Evolutionary conservation across 208 protist genomes (phyloP), one percentile per base, ranked within the genome.

Genomic region (Novymonas esmeraldas): DNA sequence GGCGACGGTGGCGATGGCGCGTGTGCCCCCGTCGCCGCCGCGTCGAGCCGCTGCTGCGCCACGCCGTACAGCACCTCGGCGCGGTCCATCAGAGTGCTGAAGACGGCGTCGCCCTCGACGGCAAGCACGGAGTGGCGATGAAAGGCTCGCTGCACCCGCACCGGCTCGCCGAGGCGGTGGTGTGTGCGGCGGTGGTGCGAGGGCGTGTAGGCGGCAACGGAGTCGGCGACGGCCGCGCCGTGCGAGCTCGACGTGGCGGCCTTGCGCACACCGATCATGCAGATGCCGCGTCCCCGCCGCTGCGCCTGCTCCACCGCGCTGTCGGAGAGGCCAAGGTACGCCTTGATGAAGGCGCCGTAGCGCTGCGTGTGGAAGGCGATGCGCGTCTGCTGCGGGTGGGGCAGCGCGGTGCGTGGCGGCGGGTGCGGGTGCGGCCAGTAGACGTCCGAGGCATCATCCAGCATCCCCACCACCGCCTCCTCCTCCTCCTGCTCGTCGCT

Each of bases 81-180:
- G 31, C 81, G 75, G 28, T 72, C 67, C 20, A 90, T 82, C 45
- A 95, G 57, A 50, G 79, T 76, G 33, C 64, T 61, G 73, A 95
- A 95, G n/a, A 87, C 70, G 0, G 78, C 84, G 45, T 95, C 89
- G 14, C 89, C 89, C 51, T 95, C 89, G n/a, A 95, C 87, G 24
- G 89, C 84, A 11, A 95, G 62, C 24, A 93, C 84, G 28, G 86
- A 85, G 64, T 95, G 89, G 10, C 86, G 84, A 33, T 84, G 59
- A 68, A 93, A 89, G 14, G 58, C 36, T 4, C 81, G 72, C 28
- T 68, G 68, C 24, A 78, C 70, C 11, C 68, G 67, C 58, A 92
- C 78, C 4, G 68, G 44, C 7, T 73, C 22, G 56, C 42, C 31
- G 45, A 64, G 14, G 31, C 20, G n/a, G 13, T 59, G 10, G 5